Conservation (phyloP, 768 basidiomycete species). For the Cystofilobasidium bisporidii region DNA sequence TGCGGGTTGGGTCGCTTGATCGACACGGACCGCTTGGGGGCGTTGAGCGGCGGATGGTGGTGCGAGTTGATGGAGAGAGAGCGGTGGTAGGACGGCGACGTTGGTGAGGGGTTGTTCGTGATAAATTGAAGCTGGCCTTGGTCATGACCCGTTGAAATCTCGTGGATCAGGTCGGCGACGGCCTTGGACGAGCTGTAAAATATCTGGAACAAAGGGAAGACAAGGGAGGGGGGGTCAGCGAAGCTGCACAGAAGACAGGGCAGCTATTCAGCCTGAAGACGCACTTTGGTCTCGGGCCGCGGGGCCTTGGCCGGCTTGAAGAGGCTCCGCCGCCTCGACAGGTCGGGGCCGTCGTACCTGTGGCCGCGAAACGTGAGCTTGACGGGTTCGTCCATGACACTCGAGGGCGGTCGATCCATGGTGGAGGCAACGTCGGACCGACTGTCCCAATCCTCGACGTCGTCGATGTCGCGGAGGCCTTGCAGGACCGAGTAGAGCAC, state of each 20-base stretch:
- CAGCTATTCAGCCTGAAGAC: too few species aligned
- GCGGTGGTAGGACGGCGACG: background rate
- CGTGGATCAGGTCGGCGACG: constrained; percentile 24
- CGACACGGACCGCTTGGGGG: constrained; percentile 18
- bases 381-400: constrained; percentile 25
- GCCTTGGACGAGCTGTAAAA: constrained; percentile 21
- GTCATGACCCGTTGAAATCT: constrained; percentile 16
- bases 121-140: constrained; percentile 8
- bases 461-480: constrained; percentile 17
- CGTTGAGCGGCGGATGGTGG: constrained; percentile 5
- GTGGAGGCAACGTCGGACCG: constrained; percentile 10
- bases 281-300: constrained; percentile 22
- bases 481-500: constrained; percentile 25
- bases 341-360: background rate
- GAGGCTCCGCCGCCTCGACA: background rate
- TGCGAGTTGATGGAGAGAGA: background rate
- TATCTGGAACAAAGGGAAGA: constrained; percentile 3
- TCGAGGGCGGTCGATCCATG: constrained; percentile 17
- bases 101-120: background rate
- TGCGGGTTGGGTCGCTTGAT: background rate
- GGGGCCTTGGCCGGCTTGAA: background rate
- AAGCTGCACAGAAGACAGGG: background rate
- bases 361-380: constrained; percentile 19
- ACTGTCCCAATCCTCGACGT: constrained; percentile 20
- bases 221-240: too few species aligned